Base-by-base conservation (phyloP, 768 basidiomycete genomes). In the Trametes sanguinea region DNA sequence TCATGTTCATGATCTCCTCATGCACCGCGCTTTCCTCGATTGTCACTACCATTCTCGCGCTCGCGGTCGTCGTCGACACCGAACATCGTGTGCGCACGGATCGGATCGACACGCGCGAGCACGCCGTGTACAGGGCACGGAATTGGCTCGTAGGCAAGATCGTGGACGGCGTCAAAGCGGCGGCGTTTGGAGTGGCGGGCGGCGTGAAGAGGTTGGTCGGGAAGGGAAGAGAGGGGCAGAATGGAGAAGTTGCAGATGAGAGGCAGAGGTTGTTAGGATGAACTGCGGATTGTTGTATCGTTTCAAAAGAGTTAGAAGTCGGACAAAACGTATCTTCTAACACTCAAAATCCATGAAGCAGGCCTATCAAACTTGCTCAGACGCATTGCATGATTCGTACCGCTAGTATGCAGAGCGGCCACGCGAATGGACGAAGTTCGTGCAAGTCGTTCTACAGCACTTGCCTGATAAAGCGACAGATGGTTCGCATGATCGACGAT, bases 1-100 rank as follows among this genome's bases (percentile, higher is more conserved):
- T 95, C 76, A 91, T 94, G 86, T 95, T 95, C 75, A 91, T 95
- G 89, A 92, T 95, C 47, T 86, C 87, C 2, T 86, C 92, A 0
- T 83, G 85, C 60, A 89, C 89, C 0, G 84, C 87, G 0, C 81
- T 95, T 29, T 83, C 89, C 11, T 81, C 87, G 2, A 86, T 92
- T 56, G 76, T 83, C 54, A 83, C 85, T 2, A 87, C 88, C 0
- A 74, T 87, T 58, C 75, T 85, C 44, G 80, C 85, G 6, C 80
- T 94, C 7, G 71, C 72, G 3, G 79, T 88, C 13, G 80, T 88
- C 6, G 83, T 94, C 40, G 94, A 95, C 68, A 65, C 67, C 16
- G 83, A 90, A 54, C 83, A 89, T 67, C 78, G 89, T 27, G 74
- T 92, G 6, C 79, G 90, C 17, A 69, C 71, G 8, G 90, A 91